phyloP scores from a whole-genome alignment of 202 grass and related monocot species.

The Cymbopogon flexuosus region DNA sequence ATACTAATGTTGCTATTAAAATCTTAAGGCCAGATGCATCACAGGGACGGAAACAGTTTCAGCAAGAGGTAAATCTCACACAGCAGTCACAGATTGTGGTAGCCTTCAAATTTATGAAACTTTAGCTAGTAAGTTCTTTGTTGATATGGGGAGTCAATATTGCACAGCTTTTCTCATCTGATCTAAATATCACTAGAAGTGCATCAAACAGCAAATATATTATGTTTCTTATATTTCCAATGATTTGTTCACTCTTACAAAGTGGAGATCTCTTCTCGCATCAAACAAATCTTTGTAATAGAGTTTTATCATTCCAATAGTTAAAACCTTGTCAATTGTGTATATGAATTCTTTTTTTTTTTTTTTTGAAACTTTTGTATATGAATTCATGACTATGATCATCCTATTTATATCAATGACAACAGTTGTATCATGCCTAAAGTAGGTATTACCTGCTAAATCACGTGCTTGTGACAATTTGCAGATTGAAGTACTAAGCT shows the following conservation, averaged over 20 bases:
- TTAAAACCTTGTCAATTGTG: neutral
- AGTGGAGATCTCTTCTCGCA: neutral
- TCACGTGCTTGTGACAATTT: neutral
- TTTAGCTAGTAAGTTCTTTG: neutral
- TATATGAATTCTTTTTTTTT: too few species aligned
- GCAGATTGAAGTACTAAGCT: slow-evolving; percentile 83
- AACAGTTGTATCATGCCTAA: neutral
- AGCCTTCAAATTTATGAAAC: neutral
- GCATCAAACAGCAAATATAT: neutral
- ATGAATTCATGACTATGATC: neutral
- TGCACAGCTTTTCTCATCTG: neutral
- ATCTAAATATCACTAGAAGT: neutral
- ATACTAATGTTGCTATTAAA: slow-evolving; percentile 87
- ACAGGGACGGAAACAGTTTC: slow-evolving; percentile 91
- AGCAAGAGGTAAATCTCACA: slow-evolving; percentile 72
- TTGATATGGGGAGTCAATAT: neutral
- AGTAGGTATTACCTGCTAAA: slow-evolving; percentile 9
- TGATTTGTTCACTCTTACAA: neutral
- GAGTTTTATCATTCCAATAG: slow-evolving; percentile 8
- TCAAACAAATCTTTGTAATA: neutral
- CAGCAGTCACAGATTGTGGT: neutral
- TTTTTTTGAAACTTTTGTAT: too few species aligned
- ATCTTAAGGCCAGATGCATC: slow-evolving; percentile 79
- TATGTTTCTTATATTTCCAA: neutral
- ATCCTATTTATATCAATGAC: neutral